Base-by-base conservation (phyloP, 78 protist species). In the Isochrysis galbana region DNA sequence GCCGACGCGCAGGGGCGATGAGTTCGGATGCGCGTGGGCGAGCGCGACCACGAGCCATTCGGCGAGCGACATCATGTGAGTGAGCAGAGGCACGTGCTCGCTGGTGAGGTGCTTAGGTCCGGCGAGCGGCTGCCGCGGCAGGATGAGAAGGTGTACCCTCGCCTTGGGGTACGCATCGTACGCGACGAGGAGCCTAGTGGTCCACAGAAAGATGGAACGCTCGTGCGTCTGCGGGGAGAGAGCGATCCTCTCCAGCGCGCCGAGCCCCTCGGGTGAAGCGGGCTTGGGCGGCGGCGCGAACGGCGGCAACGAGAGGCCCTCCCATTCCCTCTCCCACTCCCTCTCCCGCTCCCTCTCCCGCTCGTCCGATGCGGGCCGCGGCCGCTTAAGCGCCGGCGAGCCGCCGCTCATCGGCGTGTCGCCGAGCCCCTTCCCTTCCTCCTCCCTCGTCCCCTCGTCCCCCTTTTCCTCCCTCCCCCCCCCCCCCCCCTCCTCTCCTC, bases 81-180 rank as follows among this genome's bases (percentile, higher is more conserved):
- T 67, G 32, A 88, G 0, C 42, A 48, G 5, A 4, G 32, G 77
- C 34, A 51, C 26, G 38, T 46, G 77, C 36, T 1, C 17, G 11
- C 34, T 22, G 44, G 29, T 1, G 69, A 39, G 45, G 47, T 39
- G 32, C 2, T n/a, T 34, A 3, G 48, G 38, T 11, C 51, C 45
- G 26, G 0, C 45, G 80, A 70, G 34, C 41, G 45, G 34, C 41
- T 5, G 7, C 48, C 84, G 84, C 34, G 91, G 91, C 74, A 88
- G 70, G 5, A 88, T 10, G 32, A 88, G 74, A 26, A 88, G 45
- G 36, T 88, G 91, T 22, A 7, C 45, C 54, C 29, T 0, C 38
- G 91, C 91, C 74, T 88, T 88, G 17, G 78, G 48, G 48, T 67
- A 88, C 23, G 25, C 55, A 42, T 88, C 91, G 78, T 88, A 88